Percentiles rank a stretch among this genome's conserved stretches.
phyloP scores from a whole-genome alignment of 2,329 filamentous ascomycete species.

The Alternaria sp. region DNA sequence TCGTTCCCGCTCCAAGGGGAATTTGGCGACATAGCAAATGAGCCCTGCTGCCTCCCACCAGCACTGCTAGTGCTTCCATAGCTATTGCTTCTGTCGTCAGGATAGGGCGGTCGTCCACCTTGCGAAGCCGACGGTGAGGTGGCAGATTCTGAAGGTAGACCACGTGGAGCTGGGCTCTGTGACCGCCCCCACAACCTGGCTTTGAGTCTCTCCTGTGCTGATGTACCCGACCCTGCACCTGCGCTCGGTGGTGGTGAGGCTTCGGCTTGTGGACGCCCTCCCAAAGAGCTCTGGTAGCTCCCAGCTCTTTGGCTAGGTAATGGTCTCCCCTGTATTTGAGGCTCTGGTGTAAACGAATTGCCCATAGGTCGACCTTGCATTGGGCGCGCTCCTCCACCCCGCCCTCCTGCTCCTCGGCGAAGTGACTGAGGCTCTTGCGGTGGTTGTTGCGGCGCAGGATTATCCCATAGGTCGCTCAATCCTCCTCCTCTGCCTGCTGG shows the following conservation, averaged over 20 bases:
- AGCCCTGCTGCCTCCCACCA: slow-evolving; percentile 40
- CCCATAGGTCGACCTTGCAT: slow-evolving; percentile 40
- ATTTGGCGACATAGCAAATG: slow-evolving; percentile 44
- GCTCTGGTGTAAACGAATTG: slow-evolving; percentile 47
- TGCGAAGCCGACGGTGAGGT: slow-evolving; percentile 27
- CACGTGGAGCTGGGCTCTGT: slow-evolving; percentile 61
- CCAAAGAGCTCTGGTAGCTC: slow-evolving; percentile 71
- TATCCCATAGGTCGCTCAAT: slow-evolving; percentile 68
- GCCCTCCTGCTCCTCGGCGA: slow-evolving; percentile 55
- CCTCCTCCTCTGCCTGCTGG: slow-evolving; percentile 54
- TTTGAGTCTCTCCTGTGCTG: slow-evolving; percentile 83
- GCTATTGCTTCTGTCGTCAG: slow-evolving; percentile 45
- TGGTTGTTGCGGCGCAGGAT: slow-evolving; percentile 49
- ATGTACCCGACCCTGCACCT: slow-evolving; percentile 54
- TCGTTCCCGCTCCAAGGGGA: slow-evolving; percentile 46
- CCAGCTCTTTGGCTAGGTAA: slow-evolving; percentile 76
- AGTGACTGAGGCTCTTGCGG: slow-evolving; percentile 55
- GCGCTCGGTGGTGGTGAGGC: slow-evolving; percentile 51
- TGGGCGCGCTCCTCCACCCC: slow-evolving; percentile 48
- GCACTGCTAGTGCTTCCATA: slow-evolving; percentile 38
- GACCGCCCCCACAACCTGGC: slow-evolving; percentile 77
- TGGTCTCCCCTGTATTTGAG: slow-evolving; percentile 61
- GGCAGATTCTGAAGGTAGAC: slow-evolving; percentile 33
- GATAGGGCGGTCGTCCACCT: slow-evolving; percentile 39
- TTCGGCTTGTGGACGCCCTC: slow-evolving; percentile 48